Base-by-base conservation (phyloP, 2,329 filamentous ascomycete species). In the Diaporthe citriasiana region DNA sequence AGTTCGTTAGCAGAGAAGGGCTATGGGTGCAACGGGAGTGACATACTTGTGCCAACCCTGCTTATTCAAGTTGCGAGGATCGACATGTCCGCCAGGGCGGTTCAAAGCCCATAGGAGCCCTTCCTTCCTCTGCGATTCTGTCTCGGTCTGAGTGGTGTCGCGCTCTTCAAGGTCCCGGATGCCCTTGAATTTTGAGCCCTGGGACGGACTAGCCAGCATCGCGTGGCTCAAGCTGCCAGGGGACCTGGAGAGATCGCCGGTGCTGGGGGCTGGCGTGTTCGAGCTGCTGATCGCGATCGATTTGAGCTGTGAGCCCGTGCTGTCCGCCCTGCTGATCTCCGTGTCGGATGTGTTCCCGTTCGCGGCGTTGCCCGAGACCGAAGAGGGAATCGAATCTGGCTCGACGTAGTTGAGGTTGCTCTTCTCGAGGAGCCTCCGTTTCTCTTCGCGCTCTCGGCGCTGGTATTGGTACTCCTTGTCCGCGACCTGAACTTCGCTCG, bases 401-500 rank as follows among this genome's bases (percentile, higher is more conserved):
- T 95, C 94, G 59, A 90, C 87, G 80, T 93, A 94, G 12, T 89
- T 86, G 71, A 92, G 91, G 76, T 93, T 95, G 82, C 92, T 96
- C 85, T 97, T 98, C 83, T 99, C 97, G 17, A 99, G 85, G 25
- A 93, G 90, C 71, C 97, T 90, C 73, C 97, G 90, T 85, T 98
- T 98, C 83, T 98, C 97, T 82, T 99, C 97, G 53, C 97, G 90
- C 81, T 98, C 97, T n/a, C 94, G 94, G 70, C 95, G 89, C 80
- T 98, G 95, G 74, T 98, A 94, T 80, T 98, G 95, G 80, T 97
- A 99, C 80, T 98, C 96, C 82, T 98, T 98, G 82, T 98, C 95
- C 33, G 95, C 95, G 79, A 97, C 93, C 76, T 92, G 91, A n/a
- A 99, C 97, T 82, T 98, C 96, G 70, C 90, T 90, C 51, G 93